Percentiles rank a stretch among this genome's conserved stretches.
Evolutionary conservation across 768 basidiomycete genomes (phyloP).

Genomic region (Rhizopogon rudus): DNA sequence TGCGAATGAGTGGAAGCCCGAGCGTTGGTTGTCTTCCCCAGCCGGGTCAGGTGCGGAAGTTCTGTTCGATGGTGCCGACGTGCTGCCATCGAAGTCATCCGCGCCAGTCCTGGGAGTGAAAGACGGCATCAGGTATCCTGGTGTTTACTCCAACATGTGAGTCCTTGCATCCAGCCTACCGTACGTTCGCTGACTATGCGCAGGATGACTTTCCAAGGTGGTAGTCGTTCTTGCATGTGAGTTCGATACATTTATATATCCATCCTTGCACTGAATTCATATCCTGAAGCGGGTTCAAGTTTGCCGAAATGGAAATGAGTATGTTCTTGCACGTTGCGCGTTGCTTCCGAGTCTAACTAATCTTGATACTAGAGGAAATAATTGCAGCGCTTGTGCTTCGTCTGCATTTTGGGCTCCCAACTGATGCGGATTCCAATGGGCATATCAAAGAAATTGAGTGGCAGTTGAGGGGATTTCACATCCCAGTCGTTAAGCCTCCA

Average conservation of each 20-base stretch:
- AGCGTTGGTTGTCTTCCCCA: slow-evolving; percentile 35
- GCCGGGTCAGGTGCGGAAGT: neutral
- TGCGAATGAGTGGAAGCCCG: slow-evolving; percentile 39
- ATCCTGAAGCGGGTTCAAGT: neutral
- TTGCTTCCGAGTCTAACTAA: neutral
- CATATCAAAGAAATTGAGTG: neutral
- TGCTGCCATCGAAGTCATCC: no score
- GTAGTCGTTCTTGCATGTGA: neutral
- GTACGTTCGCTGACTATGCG: neutral
- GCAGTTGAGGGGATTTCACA: neutral
- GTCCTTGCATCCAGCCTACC: neutral
- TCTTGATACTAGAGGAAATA: neutral
- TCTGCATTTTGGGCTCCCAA: neutral
- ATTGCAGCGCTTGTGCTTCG: neutral
- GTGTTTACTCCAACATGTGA: neutral
- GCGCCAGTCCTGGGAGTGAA: neutral
- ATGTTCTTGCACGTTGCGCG: neutral
- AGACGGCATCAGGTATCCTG: neutral
- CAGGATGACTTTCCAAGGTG: slow-evolving; percentile 1
- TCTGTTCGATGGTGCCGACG: neutral
- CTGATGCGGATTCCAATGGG: neutral
- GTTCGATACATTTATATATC: neutral
- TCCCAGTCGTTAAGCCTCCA: neutral
- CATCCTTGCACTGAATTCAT: neutral
- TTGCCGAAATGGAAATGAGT: slow-evolving; percentile 3